Percentiles rank a stretch among this genome's conserved stretches.
Conservation (phyloP, 2,329 filamentous ascomycete species). For the Periglandula ipomoeae region DNA sequence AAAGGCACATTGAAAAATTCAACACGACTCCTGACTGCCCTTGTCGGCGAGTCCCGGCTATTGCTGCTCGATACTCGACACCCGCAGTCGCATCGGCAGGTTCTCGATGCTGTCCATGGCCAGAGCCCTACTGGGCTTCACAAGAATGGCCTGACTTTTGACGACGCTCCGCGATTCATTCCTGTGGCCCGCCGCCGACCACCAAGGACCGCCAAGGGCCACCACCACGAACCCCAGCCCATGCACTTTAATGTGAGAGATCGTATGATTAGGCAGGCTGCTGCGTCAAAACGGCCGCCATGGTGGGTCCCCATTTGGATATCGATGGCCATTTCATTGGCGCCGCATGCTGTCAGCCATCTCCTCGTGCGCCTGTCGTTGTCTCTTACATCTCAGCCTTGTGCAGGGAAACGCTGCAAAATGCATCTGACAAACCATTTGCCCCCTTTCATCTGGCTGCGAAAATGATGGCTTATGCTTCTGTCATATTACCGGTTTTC, state of each 20-base stretch:
- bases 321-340: not conserved
- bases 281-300: slow-evolving; percentile 2
- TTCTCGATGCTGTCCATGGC: not conserved
- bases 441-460: too few species aligned
- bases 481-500: too few species aligned
- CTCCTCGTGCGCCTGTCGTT: not conserved
- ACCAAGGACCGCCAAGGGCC: slow-evolving; percentile 1
- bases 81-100: not conserved
- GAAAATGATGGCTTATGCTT: too few species aligned
- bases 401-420: not conserved
- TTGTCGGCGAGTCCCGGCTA: slow-evolving; percentile 8
- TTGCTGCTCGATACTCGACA: not conserved
- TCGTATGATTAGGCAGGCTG: slow-evolving; percentile 9
- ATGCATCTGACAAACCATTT: too few species aligned
- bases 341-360: not conserved
- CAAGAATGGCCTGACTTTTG: slow-evolving; percentile 13
- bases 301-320: slow-evolving; percentile 2
- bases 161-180: slow-evolving; percentile 2
- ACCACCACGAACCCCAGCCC: slow-evolving; percentile 8
- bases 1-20: not conserved
- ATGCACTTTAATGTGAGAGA: slow-evolving; percentile 10
- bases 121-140: not conserved
- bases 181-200: slow-evolving; percentile 3
- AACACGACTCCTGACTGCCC: not conserved
- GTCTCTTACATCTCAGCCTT: not conserved